Evolutionary conservation across 1,284 basidiomycete genomes (phyloP), one percentile per base, ranked within the genome.

Genomic region (Leccinum fallax): DNA sequence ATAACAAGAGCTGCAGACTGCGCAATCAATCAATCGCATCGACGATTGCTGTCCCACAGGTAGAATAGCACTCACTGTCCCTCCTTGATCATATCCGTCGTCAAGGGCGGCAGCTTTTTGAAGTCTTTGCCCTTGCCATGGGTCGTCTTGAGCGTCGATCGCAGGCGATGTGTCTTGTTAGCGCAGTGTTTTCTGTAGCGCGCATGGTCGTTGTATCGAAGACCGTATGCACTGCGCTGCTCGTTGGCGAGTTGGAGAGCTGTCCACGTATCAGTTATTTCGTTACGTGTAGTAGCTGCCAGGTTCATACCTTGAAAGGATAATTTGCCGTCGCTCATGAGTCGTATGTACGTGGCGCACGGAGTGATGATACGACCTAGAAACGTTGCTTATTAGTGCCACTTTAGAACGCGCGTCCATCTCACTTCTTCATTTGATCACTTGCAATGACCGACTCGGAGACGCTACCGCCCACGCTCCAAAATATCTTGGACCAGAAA

Each of bases 81-180:
- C 67, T 92, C 88, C 73, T 87, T 91, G 67, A 90, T 80, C 55
- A 77, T 83, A 19, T 91, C 90, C 15, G 82, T 76, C 26, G 82
- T 85, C 57, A 94, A 73, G 10, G 85, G 76, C 13, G 92, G 83
- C 24, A 90, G 73, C 69, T 92, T 92, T 79, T 94, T 96, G 82
- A 94, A 98, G 55, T 92, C 90, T 69, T 90, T 89, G 30, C 92
- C 93, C 73, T 92, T 94, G 15, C 94, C 94, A 68, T 95, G 93
- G 11, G 93, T 95, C 75, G 89, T 85, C 71, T 92, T 92, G 59
- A 96, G 84, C 2, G 88, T 84, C 43, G 91, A 90, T 63, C 95
- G 87, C 55, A 97, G 80, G 53, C 94, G 89, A 78, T 97, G 94
- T 0, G 94, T 90, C 72, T 94, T 89, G 74, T 94, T 94, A 15